Conservation (phyloP, 1,284 basidiomycete genomes). For the Kalmanozyma brasiliensis region DNA sequence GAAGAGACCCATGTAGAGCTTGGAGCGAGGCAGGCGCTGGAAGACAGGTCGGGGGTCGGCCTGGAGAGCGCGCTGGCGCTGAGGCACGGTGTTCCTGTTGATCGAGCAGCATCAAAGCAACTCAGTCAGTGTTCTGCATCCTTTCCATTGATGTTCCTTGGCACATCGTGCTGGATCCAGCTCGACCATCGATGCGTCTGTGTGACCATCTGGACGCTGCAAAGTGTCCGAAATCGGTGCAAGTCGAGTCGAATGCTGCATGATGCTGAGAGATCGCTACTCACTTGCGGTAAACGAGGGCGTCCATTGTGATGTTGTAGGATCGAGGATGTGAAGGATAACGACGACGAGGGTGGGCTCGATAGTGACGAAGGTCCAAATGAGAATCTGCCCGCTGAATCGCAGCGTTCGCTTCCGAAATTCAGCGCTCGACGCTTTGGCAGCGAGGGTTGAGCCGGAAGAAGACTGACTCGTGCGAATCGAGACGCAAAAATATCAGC, state of each 20-base stretch:
- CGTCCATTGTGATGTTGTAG: conserved; percentile 48
- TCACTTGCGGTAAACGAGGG: conserved; percentile 58
- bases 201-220: not conserved
- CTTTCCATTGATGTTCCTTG: too few species aligned
- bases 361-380: conserved; percentile 23
- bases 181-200: too few species aligned
- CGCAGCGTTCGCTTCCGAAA: conserved; percentile 35
- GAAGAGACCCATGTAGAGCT: conserved; percentile 62
- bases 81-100: conserved; percentile 54
- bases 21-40: conserved; percentile 60
- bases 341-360: conserved; percentile 23
- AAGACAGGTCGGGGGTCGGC: conserved; percentile 60
- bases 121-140: conserved; percentile 3
- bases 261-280: conserved; percentile 11
- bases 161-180: too few species aligned
- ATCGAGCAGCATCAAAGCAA: not conserved
- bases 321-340: conserved; percentile 7
- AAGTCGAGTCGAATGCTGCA: not conserved
- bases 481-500: not conserved
- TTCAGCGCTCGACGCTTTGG: too few species aligned
- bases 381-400: conserved; percentile 2
- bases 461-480: conserved; percentile 22
- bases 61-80: conserved; percentile 64
- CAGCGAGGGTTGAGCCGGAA: conserved; percentile 23
- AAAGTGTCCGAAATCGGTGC: not conserved